A percentile compares a stretch with the other conserved stretches of the same genome.
Conservation (phyloP, 805 yeast genomes). For the Wickerhamiella dianesei region DNA sequence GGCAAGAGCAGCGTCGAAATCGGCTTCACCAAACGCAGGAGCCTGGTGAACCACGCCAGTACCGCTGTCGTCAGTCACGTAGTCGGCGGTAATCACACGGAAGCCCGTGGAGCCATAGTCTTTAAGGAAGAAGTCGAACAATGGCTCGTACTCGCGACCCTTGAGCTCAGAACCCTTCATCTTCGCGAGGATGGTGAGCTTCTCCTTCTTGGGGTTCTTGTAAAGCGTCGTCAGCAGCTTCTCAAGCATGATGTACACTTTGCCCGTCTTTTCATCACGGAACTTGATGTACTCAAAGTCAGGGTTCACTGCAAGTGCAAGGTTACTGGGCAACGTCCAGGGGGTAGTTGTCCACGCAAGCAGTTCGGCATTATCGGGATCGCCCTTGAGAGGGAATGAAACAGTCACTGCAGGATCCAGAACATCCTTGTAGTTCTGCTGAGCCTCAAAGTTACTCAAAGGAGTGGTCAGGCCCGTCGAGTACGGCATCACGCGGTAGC, state of each 20-base stretch:
- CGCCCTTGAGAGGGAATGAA: conserved; percentile 69
- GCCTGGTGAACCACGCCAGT: conserved; percentile 98
- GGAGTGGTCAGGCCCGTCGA: conserved; percentile 97
- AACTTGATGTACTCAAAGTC: conserved; percentile 84
- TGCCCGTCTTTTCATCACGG: conserved; percentile 73
- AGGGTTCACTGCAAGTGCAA: conserved; percentile 86
- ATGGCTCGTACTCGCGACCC: conserved; percentile 70
- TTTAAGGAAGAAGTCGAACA: conserved; percentile 69
- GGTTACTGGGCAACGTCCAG: conserved; percentile 94
- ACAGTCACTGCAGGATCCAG: conserved; percentile 92
- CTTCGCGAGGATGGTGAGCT: conserved; percentile 68
- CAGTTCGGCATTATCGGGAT: conserved; percentile 57
- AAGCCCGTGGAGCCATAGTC: conserved; percentile 65
- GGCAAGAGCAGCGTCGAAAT: conserved; percentile 68
- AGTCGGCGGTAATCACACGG: conserved; percentile 67
- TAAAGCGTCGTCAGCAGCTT: conserved; percentile 67
- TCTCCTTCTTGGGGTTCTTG: conserved; percentile 88
- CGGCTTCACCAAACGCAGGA: conserved; percentile 98
- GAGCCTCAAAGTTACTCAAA: conserved; percentile 94
- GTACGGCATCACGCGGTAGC: conserved; percentile 96
- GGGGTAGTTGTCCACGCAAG: conserved; percentile 99
- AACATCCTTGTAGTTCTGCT: conserved; percentile 94
- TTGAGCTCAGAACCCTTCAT: conserved; percentile 66
- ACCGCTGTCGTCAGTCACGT: conserved; percentile 90
- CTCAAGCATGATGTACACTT: conserved; percentile 74